A percentile compares a stretch with the other conserved stretches of the same genome.
Conservation (phyloP, 2,329 filamentous ascomycete genomes). For the Diaporthe sp. region DNA sequence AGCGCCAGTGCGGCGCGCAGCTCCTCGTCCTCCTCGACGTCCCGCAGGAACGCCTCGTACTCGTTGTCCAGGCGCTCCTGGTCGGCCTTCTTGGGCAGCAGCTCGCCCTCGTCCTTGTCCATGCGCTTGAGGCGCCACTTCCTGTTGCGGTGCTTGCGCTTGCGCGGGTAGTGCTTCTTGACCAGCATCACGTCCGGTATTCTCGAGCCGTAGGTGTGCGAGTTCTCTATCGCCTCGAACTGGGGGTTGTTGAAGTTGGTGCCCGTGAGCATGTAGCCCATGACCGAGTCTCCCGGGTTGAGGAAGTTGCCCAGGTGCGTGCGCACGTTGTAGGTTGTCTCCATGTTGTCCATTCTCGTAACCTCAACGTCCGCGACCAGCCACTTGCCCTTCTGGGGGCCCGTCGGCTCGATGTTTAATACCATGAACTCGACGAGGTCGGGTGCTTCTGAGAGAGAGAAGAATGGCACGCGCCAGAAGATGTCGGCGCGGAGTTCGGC, state of each 20-base stretch:
- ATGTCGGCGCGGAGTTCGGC: conserved; percentile 83
- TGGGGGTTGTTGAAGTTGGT: conserved; percentile 93
- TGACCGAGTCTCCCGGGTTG: conserved; percentile 88
- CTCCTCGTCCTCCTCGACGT: conserved; percentile 96
- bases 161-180: conserved; percentile 94
- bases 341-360: conserved; percentile 86
- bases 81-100: conserved; percentile 87
- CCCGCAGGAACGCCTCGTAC: conserved; percentile 96
- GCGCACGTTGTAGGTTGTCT: conserved; percentile 87
- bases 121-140: conserved; percentile 97
- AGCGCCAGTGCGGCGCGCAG: conserved; percentile 84
- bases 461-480: conserved; percentile 93
- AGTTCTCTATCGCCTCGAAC: conserved; percentile 84
- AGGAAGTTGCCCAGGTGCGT: conserved; percentile 90
- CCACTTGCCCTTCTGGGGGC: conserved; percentile 81
- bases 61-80: conserved; percentile 90
- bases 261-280: conserved; percentile 92
- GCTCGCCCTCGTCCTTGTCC: conserved; percentile 87
- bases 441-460: conserved; percentile 82
- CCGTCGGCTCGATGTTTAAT: conserved; percentile 89
- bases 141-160: conserved; percentile 83
- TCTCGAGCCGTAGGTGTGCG: conserved; percentile 77
- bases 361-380: conserved; percentile 89
- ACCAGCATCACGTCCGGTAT: conserved; percentile 95
- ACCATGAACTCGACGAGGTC: conserved; percentile 93